Percentiles rank a stretch among this genome's conserved stretches.
These are phyloP conservation scores for Backusella circina DNA, from an alignment of 192 early-diverging fungal genomes.

Conservation along the genomic window DNA sequence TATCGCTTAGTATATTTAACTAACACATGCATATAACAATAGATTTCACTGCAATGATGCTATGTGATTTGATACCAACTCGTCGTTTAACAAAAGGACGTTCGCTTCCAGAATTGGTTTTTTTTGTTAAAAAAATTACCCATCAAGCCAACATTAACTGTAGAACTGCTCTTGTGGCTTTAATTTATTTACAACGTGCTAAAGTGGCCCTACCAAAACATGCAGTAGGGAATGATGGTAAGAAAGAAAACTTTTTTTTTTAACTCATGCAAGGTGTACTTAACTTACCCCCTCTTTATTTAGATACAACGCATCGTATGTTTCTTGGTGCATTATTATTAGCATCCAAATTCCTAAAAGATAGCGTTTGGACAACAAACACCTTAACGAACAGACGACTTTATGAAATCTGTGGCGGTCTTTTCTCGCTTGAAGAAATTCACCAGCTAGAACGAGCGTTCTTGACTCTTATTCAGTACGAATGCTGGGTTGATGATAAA, in stretches of 20 bases:
- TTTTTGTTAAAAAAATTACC: constrained; percentile 32
- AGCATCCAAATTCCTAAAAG: constrained; percentile 27
- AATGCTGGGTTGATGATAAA: constrained; percentile 22
- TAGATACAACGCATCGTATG: constrained; percentile 31
- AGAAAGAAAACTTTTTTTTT: neutral
- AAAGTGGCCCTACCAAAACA: constrained; percentile 21
- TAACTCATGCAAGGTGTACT: neutral
- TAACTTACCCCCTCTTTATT: neutral
- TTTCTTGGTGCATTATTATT: constrained; percentile 28
- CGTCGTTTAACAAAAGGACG: neutral
- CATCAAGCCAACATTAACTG: constrained; percentile 18
- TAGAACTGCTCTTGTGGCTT: constrained; percentile 22
- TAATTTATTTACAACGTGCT: constrained; percentile 31
- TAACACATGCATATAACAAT: neutral
- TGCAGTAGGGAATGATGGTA: constrained; percentile 29
- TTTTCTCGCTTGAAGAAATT: constrained; percentile 27
- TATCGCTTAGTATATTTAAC: neutral
- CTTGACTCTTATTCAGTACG: constrained; percentile 20
- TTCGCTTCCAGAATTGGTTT: constrained; percentile 36
- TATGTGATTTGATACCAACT: constrained; percentile 30
- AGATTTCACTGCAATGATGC: constrained; percentile 33
- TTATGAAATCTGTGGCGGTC: constrained; percentile 26
- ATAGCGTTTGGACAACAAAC: neutral
- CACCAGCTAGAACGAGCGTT: constrained; percentile 23
- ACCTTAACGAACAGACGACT: constrained; percentile 24